Evolutionary conservation across 2,329 filamentous ascomycete genomes (phyloP).

Genomic region (Microdochium paspali): DNA sequence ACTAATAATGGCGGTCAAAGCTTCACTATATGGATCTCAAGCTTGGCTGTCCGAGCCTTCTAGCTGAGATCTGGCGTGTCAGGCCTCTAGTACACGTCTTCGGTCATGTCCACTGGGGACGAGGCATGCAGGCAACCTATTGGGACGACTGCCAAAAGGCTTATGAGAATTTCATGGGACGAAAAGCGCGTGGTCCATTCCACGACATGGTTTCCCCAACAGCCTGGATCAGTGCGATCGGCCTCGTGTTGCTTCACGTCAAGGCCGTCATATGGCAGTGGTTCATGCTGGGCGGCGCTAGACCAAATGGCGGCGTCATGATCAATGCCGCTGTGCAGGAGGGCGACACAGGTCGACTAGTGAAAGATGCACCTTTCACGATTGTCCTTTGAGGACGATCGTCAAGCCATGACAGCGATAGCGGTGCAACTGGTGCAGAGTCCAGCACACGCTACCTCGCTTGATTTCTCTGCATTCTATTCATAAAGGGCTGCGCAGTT

Average conservation of each 20-base stretch:
- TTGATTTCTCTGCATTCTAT: too few species aligned
- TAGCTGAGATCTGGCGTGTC: conserved; percentile 65
- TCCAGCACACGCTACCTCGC: too few species aligned
- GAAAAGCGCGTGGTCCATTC: conserved; percentile 30
- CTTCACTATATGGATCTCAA: conserved; percentile 60
- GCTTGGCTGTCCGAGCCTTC: conserved; percentile 61
- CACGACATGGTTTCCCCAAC: conserved; percentile 34
- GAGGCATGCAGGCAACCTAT: conserved; percentile 59
- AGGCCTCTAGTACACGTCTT: conserved; percentile 72
- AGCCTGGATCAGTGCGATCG: conserved; percentile 35
- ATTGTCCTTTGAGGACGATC: conserved; percentile 12
- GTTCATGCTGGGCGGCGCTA: conserved; percentile 42
- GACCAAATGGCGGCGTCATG: conserved; percentile 36
- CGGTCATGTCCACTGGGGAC: conserved; percentile 73
- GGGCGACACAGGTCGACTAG: conserved; percentile 39
- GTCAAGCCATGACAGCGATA: too few species aligned
- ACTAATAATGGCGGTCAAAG: conserved; percentile 20
- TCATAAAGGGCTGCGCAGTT: too few species aligned
- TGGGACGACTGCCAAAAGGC: conserved; percentile 66
- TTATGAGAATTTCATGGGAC: conserved; percentile 56
- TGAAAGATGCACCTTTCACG: conserved; percentile 22
- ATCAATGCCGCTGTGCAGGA: conserved; percentile 50
- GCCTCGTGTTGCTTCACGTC: conserved; percentile 33
- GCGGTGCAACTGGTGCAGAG: too few species aligned
- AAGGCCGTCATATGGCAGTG: conserved; percentile 44